Evolutionary conservation across 805 yeast genomes (phyloP).

Genomic region (Saccharomycopsis sp.): DNA sequence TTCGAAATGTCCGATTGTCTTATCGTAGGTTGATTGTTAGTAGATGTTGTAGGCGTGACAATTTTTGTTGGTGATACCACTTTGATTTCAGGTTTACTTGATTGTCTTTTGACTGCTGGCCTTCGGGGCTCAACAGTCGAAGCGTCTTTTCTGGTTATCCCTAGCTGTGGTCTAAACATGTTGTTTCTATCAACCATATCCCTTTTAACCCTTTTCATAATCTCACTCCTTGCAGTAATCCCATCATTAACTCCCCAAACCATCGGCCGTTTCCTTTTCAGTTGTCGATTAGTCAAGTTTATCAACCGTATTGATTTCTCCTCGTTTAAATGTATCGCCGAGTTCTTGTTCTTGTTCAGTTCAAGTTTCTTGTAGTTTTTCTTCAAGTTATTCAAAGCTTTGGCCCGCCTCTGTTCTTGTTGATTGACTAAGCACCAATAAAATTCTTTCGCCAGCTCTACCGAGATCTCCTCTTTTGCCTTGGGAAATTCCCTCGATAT

Average conservation of each 20-base stretch:
- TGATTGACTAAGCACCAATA: constrained; percentile 1
- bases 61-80: not conserved
- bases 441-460: not conserved
- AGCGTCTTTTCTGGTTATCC: not conserved
- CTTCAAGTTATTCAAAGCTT: constrained; percentile 19
- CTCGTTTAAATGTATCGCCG: constrained; percentile 10
- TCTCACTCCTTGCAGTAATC: not conserved
- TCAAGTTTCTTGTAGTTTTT: constrained; percentile 8
- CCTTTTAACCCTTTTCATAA: constrained; percentile 15
- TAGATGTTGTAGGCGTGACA: not conserved
- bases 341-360: constrained; percentile 6
- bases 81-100: not conserved
- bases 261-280: constrained; percentile 4
- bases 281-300: constrained; percentile 3
- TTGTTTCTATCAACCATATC: constrained; percentile 5
- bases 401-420: constrained; percentile 5
- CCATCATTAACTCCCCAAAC: too few species aligned
- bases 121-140: not conserved
- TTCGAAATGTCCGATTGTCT: not conserved
- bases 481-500: constrained; percentile 14
- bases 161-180: constrained; percentile 1
- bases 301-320: constrained; percentile 12
- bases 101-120: not conserved
- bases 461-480: not conserved
- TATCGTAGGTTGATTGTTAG: not conserved